These are phyloP conservation scores for Pestalotiopsis sp. DNA, from an alignment of 2,329 filamentous ascomycete genomes.

Conservation along the genomic window DNA sequence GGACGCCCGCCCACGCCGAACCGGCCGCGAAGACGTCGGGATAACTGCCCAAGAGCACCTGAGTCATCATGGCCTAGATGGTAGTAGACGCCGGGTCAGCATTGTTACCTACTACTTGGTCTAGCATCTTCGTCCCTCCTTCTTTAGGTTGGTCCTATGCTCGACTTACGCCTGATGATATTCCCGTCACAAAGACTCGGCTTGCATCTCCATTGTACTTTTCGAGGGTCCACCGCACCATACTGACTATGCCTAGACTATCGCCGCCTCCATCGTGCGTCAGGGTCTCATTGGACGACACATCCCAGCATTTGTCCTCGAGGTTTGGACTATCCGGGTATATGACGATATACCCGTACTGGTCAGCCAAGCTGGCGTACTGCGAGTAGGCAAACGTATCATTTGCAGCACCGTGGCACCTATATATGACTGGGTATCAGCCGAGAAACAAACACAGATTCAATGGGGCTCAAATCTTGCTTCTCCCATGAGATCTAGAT, in stretches of 20 bases:
- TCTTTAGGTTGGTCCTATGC: no score
- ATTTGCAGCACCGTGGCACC: conserved; percentile 51
- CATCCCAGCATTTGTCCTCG: conserved; percentile 21
- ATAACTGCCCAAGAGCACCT: conserved; percentile 53
- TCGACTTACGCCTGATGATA: conserved; percentile 58
- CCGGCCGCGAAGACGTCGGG: conserved; percentile 56
- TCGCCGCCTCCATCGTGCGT: conserved; percentile 54
- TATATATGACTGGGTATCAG: background rate
- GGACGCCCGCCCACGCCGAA: conserved; percentile 45
- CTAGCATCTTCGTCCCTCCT: no score
- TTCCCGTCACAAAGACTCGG: conserved; percentile 54
- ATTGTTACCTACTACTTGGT: background rate
- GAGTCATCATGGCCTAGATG: conserved; percentile 53
- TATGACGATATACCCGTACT: conserved; percentile 55
- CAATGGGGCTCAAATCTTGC: background rate
- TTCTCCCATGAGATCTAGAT: background rate
- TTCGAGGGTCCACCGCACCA: conserved; percentile 52
- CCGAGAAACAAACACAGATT: background rate
- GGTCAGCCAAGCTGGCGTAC: conserved; percentile 55
- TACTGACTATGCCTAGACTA: conserved; percentile 54
- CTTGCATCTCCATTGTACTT: conserved; percentile 48
- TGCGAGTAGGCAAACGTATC: conserved; percentile 52
- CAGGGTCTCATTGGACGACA: conserved; percentile 45
- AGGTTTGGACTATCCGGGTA: conserved; percentile 33
- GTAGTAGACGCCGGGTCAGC: background rate